phyloP scores from a whole-genome alignment of 352 stramenopile species.

The Pythium periplocum region DNA sequence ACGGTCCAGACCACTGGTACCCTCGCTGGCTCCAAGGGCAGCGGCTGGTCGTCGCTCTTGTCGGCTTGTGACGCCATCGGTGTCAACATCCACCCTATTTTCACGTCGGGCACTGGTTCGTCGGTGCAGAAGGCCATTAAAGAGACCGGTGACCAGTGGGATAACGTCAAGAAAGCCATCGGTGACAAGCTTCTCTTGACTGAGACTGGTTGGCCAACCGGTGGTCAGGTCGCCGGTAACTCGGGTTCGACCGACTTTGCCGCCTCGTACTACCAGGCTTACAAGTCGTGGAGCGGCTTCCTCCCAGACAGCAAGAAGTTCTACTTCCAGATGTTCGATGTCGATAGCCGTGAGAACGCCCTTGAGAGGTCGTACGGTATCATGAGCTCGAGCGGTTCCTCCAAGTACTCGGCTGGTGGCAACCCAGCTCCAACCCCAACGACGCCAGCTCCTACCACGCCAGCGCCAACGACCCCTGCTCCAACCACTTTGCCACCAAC shows the following conservation, averaged over 20 bases:
- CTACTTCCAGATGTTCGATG: conserved; percentile 82
- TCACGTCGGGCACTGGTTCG: conserved; percentile 28
- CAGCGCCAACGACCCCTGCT: conserved; percentile 1
- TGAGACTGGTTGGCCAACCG: conserved; percentile 59
- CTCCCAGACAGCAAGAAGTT: conserved; percentile 46
- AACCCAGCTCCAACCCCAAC: conserved; percentile 15
- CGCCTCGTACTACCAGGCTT: conserved; percentile 45
- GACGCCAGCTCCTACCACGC: conserved; percentile 6
- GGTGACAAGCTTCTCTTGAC: conserved; percentile 45
- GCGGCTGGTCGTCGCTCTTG: conserved; percentile 39
- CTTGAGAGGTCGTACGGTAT: conserved; percentile 60
- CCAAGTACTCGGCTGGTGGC: conserved; percentile 40
- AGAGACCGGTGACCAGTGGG: conserved; percentile 38
- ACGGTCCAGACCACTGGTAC: conserved; percentile 67
- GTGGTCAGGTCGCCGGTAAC: conserved; percentile 35
- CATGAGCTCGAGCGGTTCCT: conserved; percentile 27
- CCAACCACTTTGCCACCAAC: conserved; percentile 10
- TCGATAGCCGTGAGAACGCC: conserved; percentile 25
- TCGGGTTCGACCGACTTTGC: conserved; percentile 27
- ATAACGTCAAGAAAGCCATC: conserved; percentile 30
- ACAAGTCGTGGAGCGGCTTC: conserved; percentile 49
- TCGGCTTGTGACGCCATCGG: conserved; percentile 47
- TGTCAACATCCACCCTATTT: conserved; percentile 72
- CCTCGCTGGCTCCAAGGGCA: conserved; percentile 24
- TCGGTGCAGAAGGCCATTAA: conserved; percentile 29